A percentile compares a stretch with the other conserved stretches of the same genome.
Conservation (phyloP, 345 rosid species). For the Dipteronia dyeriana region DNA sequence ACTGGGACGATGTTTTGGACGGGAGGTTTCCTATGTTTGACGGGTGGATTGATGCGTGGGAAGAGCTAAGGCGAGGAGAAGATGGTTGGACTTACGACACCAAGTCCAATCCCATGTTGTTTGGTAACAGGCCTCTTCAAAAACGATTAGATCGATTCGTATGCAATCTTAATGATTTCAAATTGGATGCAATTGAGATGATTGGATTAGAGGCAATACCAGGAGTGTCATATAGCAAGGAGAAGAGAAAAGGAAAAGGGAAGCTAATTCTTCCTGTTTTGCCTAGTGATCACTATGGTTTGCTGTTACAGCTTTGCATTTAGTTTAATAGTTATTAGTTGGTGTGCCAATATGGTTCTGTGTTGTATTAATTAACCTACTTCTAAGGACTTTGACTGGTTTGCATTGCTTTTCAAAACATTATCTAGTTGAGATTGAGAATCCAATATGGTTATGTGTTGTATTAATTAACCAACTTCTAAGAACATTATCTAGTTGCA, state of each 20-base stretch:
- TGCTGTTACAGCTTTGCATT: slow-evolving; percentile 44
- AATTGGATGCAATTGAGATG: slow-evolving; percentile 64
- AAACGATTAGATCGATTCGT: slow-evolving; percentile 79
- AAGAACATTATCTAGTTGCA: too few species aligned
- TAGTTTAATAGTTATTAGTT: neutral
- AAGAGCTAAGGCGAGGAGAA: slow-evolving; percentile 65
- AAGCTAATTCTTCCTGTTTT: slow-evolving; percentile 78
- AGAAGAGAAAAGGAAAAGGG: slow-evolving; percentile 70
- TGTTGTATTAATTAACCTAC: too few species aligned
- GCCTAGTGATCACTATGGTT: slow-evolving; percentile 94
- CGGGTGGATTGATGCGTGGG: slow-evolving; percentile 86
- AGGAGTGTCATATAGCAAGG: slow-evolving; percentile 62
- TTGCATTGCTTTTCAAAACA: too few species aligned
- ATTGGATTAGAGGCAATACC: slow-evolving; percentile 82
- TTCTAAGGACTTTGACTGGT: too few species aligned
- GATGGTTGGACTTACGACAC: slow-evolving; percentile 88
- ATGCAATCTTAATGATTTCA: slow-evolving; percentile 62
- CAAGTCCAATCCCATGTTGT: slow-evolving; percentile 80
- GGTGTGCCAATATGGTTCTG: neutral
- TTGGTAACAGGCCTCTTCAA: slow-evolving; percentile 65
- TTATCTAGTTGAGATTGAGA: too few species aligned
- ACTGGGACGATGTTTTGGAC: slow-evolving; percentile 91
- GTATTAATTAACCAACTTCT: too few species aligned
- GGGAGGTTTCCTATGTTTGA: slow-evolving; percentile 67
- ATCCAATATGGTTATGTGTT: neutral